Base-by-base conservation (phyloP, 768 basidiomycete genomes). In the Crepidotus variabilis region DNA sequence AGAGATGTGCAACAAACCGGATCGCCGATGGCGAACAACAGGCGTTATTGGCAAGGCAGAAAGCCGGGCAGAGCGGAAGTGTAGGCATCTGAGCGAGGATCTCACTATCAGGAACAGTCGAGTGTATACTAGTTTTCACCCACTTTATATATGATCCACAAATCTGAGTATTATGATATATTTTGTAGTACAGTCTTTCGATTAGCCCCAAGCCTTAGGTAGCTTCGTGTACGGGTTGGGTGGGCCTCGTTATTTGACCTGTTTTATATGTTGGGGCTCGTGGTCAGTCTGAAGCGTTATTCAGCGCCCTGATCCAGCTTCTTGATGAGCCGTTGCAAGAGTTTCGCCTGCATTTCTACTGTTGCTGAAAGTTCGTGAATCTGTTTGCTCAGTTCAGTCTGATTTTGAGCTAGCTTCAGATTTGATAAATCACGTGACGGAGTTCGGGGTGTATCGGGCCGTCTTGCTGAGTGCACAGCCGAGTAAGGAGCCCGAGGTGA, bases 321-420 rank as follows among this genome's bases (percentile, higher is more conserved):
- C 28, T 46, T 45, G 20, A 56, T 13, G 1, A 82, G 56, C 54
- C 71, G 62, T 49, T 63, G 53, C 18, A 90, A 69, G 67, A 88
- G 63, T 62, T 72, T 72, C 2, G 82, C 81, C 60, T 90, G 88
- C 54, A 65, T 66, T 65, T 87, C 84, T n/a, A 89, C 76, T 6
- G 78, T 73, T 5, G 60, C 67, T 10, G 78, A 73, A 43, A 90
- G 71, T 55, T 85, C 84, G 8, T 74, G 69, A 47, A 91, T 86
- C 70, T 90, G 87, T 46, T 70, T 71, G 58, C 82, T 83, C 43
- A 91, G 71, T 67, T 86, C 86, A 8, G 78, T 78, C 65, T 87
- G 86, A 58, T 86, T 87, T 63, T 84, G 78, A 3, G 83, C 84
- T 1, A 86, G 72, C 61, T 87, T 87, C 33, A 78, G 69, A 55